Percentiles rank a stretch among this genome's conserved stretches.
These are phyloP conservation scores for Protea cynaroides DNA, from an alignment of 164 flowering plant species.

Conservation along the genomic window DNA sequence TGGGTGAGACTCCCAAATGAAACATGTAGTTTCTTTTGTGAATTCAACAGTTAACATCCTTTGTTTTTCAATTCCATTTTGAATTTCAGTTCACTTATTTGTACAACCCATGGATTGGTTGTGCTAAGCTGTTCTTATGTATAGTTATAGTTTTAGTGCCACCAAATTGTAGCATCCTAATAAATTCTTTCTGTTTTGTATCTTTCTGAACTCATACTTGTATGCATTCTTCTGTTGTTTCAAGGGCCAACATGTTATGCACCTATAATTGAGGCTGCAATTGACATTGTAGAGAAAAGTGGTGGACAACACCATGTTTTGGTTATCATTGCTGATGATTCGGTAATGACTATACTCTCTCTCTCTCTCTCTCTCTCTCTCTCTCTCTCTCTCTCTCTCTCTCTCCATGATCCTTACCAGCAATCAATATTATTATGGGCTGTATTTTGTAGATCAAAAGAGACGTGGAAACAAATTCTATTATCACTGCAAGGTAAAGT, in stretches of 20 bases:
- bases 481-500: constrained; percentile 57
- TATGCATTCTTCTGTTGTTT: too few species aligned
- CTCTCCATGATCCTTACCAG: not conserved
- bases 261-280: constrained; percentile 66
- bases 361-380: too few species aligned
- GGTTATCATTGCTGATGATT: constrained; percentile 73
- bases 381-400: not conserved
- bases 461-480: constrained; percentile 45
- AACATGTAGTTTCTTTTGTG: not conserved
- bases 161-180: not conserved
- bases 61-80: not conserved
- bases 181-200: not conserved
- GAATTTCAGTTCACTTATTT: not conserved
- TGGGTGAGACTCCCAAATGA: too few species aligned
- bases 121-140: not conserved
- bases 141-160: not conserved
- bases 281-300: constrained; percentile 61
- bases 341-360: constrained; percentile 28
- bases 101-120: not conserved
- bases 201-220: too few species aligned
- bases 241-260: constrained; percentile 78
- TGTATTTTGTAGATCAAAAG: constrained; percentile 45
- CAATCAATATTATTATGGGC: not conserved
- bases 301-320: constrained; percentile 70
- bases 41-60: too few species aligned